Conservation (phyloP, 257 asterid genomes). For the Capsicum pubescens region DNA sequence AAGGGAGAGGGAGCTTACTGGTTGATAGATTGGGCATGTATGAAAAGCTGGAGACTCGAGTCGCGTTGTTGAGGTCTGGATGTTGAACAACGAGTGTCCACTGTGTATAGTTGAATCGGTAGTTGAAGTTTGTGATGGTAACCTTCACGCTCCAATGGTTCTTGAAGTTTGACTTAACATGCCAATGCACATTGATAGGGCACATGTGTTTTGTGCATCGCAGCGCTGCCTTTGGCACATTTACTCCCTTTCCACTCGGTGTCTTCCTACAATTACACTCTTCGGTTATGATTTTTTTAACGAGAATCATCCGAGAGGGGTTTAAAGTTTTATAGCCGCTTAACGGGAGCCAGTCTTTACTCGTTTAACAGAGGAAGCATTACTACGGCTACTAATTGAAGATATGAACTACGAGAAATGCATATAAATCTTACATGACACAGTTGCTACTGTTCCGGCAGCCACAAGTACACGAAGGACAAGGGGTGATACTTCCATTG, state of each 20-base stretch:
- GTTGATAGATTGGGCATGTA: conserved; percentile 68
- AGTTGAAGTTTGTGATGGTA: conserved; percentile 72
- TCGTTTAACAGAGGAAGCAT: neutral
- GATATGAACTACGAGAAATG: neutral
- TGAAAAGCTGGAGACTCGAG: conserved; percentile 73
- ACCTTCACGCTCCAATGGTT: conserved; percentile 68
- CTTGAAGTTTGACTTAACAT: conserved; percentile 63
- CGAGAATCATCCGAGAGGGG: neutral
- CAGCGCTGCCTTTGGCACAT: conserved; percentile 58
- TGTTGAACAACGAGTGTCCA: conserved; percentile 84
- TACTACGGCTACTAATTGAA: neutral
- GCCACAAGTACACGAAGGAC: conserved; percentile 72
- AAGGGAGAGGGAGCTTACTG: conserved; percentile 45
- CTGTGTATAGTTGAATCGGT: conserved; percentile 66
- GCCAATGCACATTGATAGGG: conserved; percentile 82
- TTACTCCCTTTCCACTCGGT: conserved; percentile 51
- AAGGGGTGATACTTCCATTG: conserved; percentile 63
- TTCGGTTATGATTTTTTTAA: neutral
- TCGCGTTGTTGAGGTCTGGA: conserved; percentile 71
- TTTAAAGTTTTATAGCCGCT: neutral
- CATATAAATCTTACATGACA: conserved; percentile 49
- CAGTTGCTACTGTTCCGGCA: conserved; percentile 64
- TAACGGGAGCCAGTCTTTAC: conserved; percentile 43
- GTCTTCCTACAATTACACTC: conserved; percentile 27
- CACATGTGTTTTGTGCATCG: conserved; percentile 81